Base-by-base conservation (phyloP, 306 rosid species). In the Prinsepia uniflora region DNA sequence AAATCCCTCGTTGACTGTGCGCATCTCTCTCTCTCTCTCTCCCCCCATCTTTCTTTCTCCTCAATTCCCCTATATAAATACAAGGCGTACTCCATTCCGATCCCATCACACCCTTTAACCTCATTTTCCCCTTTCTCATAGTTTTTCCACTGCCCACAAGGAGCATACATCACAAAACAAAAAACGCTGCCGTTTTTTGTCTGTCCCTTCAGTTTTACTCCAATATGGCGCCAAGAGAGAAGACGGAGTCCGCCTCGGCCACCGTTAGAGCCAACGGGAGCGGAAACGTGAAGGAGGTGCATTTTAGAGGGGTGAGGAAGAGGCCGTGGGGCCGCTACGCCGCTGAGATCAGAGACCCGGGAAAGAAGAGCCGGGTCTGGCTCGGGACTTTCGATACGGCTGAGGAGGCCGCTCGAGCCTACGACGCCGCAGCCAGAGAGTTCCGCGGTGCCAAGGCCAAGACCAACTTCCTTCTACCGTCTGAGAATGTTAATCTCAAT, bases 281-380 rank as follows among this genome's bases (percentile, higher is more conserved):
- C 83, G 79, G 78, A 24, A 77, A n/a, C 65, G 74, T 70, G 0
- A 91, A 85, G 75, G 97, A 94, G 85, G 81, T 81, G 83, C 99
- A 94, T 89, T 94, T 84, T 63, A 70, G 99, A 14, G 99, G 99
- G 1, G 99, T 94, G 39, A 82, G 99, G 70, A 94, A 94, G 96
- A 80, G 99, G 48, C 99, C 99, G 0, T 94, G 99, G 99, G 99
- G 99, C 4, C 84, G 97, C 67, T 94, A 91, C 66, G 99, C 99
- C 9, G 99, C 99, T 3, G 99, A 94, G 87, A 94, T 94, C 43
- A 80, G 99, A 60, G 99, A 94, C 83, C 99, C 99, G 0, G 81
- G 89, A 36, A 91, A 94, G 83, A 94, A 94, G 72, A 94, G 96
- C 91, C 99, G 99, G 0, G 99, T 94, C 8, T 94, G 99, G 99